Evolutionary conservation across 208 protist species (phyloP).

Genomic region (Kentomonas sorsogonicus): DNA sequence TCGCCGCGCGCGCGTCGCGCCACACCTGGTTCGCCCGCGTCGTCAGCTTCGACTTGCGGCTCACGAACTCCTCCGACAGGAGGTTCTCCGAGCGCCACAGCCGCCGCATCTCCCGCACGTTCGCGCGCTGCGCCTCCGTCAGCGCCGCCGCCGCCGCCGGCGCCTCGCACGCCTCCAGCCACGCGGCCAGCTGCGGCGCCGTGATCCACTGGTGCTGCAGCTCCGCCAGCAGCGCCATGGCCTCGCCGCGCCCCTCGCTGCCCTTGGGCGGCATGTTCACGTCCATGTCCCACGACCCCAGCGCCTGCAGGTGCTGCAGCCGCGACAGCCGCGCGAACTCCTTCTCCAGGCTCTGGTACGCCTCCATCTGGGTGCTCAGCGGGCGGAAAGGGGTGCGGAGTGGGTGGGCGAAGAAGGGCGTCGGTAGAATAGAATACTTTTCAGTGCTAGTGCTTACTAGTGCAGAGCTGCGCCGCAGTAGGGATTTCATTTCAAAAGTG

Average conservation of each 20-base stretch:
- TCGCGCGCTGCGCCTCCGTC: constrained; percentile 36
- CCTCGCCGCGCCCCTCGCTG: constrained; percentile 46
- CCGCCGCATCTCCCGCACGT: constrained; percentile 67
- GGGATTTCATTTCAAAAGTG: no score
- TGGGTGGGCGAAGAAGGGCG: no score
- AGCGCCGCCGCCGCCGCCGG: constrained; percentile 20
- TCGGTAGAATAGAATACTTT: no score
- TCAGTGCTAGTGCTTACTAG: no score
- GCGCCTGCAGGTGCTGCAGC: constrained; percentile 37
- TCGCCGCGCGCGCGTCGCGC: constrained; percentile 53
- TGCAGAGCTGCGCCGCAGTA: no score
- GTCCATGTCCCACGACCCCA: constrained; percentile 68
- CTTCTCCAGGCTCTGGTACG: constrained; percentile 62
- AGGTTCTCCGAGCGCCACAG: constrained; percentile 28
- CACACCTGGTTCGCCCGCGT: constrained; percentile 56
- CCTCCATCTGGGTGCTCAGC: constrained; percentile 34
- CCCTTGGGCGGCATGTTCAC: constrained; percentile 77
- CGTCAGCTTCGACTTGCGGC: constrained; percentile 42
- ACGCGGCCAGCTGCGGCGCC: constrained; percentile 23
- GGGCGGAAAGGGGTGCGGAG: background rate
- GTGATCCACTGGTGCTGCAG: constrained; percentile 49
- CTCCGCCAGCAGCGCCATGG: constrained; percentile 41
- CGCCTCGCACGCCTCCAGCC: constrained; percentile 39
- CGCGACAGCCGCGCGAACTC: constrained; percentile 52
- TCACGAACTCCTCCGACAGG: constrained; percentile 53